Percentiles rank a stretch among this genome's conserved stretches.
Evolutionary conservation across 768 basidiomycete genomes (phyloP).

Genomic region (Auricularia auricula-judae): DNA sequence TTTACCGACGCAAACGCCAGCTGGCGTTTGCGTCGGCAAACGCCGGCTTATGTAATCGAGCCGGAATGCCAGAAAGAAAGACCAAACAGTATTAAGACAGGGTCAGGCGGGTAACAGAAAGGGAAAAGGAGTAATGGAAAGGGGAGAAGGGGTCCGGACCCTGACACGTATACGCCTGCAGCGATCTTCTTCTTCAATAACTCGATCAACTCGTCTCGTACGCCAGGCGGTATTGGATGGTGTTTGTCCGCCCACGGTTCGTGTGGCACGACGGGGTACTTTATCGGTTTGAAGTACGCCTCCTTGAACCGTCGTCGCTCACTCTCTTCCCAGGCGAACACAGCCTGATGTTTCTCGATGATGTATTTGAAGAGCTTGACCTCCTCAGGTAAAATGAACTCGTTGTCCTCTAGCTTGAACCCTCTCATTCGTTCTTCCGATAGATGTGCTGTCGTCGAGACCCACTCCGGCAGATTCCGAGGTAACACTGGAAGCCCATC

Average conservation of each 20-base stretch:
- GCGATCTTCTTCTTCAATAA: conserved; percentile 22
- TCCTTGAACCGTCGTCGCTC: background rate
- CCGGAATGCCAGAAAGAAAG: too few species aligned
- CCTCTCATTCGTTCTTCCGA: background rate
- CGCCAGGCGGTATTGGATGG: conserved; percentile 25
- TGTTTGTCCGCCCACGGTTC: conserved; percentile 24
- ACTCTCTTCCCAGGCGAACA: conserved; percentile 8
- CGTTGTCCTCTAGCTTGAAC: background rate
- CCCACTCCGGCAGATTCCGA: background rate
- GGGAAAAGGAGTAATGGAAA: too few species aligned
- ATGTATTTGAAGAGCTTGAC: background rate
- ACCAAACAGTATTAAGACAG: too few species aligned
- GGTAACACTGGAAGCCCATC: background rate
- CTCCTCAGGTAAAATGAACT: background rate
- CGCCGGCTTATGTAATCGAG: too few species aligned
- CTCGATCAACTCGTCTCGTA: conserved; percentile 19
- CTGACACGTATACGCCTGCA: conserved; percentile 27
- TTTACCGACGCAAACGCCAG: too few species aligned
- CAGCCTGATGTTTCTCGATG: background rate
- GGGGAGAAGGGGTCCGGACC: too few species aligned
- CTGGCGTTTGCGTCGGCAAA: too few species aligned
- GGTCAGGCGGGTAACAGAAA: too few species aligned
- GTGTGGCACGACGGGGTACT: conserved; percentile 27
- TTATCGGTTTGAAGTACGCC: conserved; percentile 19
- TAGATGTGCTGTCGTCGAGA: background rate